Percentiles rank a stretch among this genome's conserved stretches.
These are phyloP conservation scores for Pyrenophora seminiperda DNA, from an alignment of 2,329 filamentous ascomycete species.

Conservation along the genomic window DNA sequence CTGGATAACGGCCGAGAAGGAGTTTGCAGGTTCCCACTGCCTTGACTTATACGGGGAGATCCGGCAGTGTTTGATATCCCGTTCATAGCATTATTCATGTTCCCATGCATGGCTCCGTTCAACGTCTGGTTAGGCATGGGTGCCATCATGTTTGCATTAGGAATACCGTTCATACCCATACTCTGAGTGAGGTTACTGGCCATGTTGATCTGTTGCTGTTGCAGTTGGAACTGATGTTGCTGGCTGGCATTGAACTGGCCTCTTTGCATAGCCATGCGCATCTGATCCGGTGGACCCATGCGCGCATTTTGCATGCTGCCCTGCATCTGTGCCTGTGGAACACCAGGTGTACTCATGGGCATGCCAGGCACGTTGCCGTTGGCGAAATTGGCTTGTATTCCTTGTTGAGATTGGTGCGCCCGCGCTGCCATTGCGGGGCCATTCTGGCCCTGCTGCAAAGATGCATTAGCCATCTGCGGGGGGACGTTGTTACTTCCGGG, in stretches of 20 bases:
- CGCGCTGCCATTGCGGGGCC: constrained; percentile 42
- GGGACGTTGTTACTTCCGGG: constrained; percentile 41
- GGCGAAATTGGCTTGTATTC: constrained; percentile 55
- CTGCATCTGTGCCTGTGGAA: constrained; percentile 74
- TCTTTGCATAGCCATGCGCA: constrained; percentile 48
- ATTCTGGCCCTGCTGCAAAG: constrained; percentile 39
- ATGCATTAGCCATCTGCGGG: constrained; percentile 37
- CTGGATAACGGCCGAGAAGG: constrained; percentile 38
- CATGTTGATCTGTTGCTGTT: constrained; percentile 48
- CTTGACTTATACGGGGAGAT: constrained; percentile 43
- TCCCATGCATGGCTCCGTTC: constrained; percentile 43
- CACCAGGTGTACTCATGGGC: constrained; percentile 61
- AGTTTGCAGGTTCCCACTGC: constrained; percentile 38
- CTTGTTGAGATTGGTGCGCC: constrained; percentile 47
- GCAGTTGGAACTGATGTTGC: constrained; percentile 45
- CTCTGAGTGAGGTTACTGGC: constrained; percentile 40
- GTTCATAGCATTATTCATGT: constrained; percentile 42
- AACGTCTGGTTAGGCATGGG: constrained; percentile 40
- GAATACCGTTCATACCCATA: constrained; percentile 43
- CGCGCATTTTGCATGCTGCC: constrained; percentile 62
- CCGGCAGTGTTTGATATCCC: constrained; percentile 42
- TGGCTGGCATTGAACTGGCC: constrained; percentile 41
- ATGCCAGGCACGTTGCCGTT: constrained; percentile 57
- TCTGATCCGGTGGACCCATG: constrained; percentile 54
- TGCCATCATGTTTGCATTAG: constrained; percentile 45